phyloP scores from a whole-genome alignment of 2,329 filamentous ascomycete genomes.

The Cryphonectria naterciae region DNA sequence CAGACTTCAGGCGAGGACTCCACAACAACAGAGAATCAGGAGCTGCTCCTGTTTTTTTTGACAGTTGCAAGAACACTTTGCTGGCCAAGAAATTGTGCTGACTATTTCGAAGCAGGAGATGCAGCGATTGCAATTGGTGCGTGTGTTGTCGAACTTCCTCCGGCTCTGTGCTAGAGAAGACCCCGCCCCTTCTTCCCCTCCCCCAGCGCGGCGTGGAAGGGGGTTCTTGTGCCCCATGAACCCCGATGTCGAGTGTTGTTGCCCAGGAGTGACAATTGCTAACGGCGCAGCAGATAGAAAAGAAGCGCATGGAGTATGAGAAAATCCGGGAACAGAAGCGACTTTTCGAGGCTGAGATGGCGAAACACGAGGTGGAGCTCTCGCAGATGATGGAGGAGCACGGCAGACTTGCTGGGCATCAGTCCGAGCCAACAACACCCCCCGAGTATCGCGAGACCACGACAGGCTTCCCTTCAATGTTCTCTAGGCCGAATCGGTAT shows the following conservation, averaged over 20 bases:
- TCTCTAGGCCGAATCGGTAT: conserved; percentile 85
- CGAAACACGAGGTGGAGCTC: conserved; percentile 82
- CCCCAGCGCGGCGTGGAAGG: background rate
- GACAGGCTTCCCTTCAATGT: conserved; percentile 75
- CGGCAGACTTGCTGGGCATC: conserved; percentile 69
- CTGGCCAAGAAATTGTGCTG: conserved; percentile 7
- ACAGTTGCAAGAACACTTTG: background rate
- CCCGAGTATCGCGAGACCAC: conserved; percentile 82
- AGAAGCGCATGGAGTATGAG: conserved; percentile 92
- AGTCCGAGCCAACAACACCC: conserved; percentile 94
- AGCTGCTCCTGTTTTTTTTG: background rate
- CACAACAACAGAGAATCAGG: background rate
- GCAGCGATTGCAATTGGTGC: conserved; percentile 76
- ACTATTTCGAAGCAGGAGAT: conserved; percentile 53
- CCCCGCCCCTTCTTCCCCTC: background rate
- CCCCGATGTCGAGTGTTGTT: conserved; percentile 25
- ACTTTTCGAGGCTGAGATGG: conserved; percentile 90
- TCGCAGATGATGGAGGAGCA: conserved; percentile 84
- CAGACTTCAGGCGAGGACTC: conserved; percentile 19
- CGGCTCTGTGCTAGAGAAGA: background rate
- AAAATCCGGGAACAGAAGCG: conserved; percentile 86
- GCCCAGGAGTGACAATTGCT: conserved; percentile 15
- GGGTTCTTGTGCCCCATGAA: background rate
- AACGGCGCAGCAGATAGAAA: conserved; percentile 70
- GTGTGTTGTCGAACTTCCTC: conserved; percentile 15